Evolutionary conservation across 2,329 filamentous ascomycete species (phyloP), one percentile per base, ranked within the genome.

Genomic region (Geosmithia flava): DNA sequence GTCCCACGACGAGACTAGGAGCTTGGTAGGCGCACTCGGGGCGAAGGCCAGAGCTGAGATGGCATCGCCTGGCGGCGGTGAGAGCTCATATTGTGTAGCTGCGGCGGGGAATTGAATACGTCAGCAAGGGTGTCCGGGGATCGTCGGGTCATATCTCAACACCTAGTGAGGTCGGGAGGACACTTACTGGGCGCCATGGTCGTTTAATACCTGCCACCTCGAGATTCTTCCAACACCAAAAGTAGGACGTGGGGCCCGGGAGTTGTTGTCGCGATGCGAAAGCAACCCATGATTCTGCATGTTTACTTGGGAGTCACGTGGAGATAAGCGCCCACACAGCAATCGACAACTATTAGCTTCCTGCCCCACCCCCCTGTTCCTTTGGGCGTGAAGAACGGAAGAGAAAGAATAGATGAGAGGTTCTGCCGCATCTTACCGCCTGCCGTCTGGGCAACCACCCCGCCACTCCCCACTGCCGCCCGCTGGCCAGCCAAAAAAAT

Each of bases 1-100:
- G 68, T 97, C 91, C 93, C 93, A 98, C 49, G 89, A 95, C 11
- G 90, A 85, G 56, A 91, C 90, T n/a, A 94, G 78, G 39, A 98
- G 76, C 56, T 82, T 84, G 48, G 75, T 80, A 3, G 83, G 76
- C n/a, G 82, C 80, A 52, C 75, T 70, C 37, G 88, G 86, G 54
- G 90, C 87, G 73, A 95, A 98, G 60, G 81, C 81, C 59, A 97
- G 72, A 20, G 88, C 76, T 45, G 91, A 95, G 58, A 97, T 85
- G 57, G 85, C 87, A 67, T 98, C 93, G 56, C 76, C 78, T 11
- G 93, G 93, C 44, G 89, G 83, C 57, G 87, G 80, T 51, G 81
- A 75, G 59, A 96, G 78, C 66, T 93, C 85, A 68, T 87, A 90
- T 74, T 95, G 88, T 54, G 81, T 73, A 64, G 76, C 77, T 81